Evolutionary conservation across 768 basidiomycete species (phyloP), one percentile per base, ranked within the genome.

Genomic region (Butyriboletus loyo): DNA sequence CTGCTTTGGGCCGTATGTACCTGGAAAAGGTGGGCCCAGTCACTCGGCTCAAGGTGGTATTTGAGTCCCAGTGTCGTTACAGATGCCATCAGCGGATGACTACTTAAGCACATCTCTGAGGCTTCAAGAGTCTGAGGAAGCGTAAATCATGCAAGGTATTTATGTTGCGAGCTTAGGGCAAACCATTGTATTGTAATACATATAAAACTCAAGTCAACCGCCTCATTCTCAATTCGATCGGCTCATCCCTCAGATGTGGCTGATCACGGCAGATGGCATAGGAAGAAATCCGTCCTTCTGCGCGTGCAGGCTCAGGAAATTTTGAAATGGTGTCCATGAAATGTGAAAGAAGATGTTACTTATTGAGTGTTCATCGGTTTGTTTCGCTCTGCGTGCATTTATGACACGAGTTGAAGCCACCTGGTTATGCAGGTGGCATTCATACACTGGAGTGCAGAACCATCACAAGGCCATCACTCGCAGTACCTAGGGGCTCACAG

Each of bases 401-500:
- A 15, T 40, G 19, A 34, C 15, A 35, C n/a, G 17, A 31, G 25
- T 32, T 2, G 24, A 30, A 27, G 19, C 7, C 2, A 36, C 13
- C 24, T 19, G 8, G 2, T 3, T 25, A 15, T 25, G 7, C 38
- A 9, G 24, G 17, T 17, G 31, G 22, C 8, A n/a, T 27, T 22
- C 48, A 19, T 4, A 7, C 25, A 32, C 14, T 24, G 22, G 25
- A 9, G 30, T 27, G 22, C 34, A 41, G 15, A 37, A 27, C 34
- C n/a, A 22, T 32, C 9, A 11, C 30, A 32, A 25, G 9, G 25
- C 25, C 17, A 19, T 62, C 32, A 66, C 42, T 66, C 49, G 36
- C 65, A 66, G 19, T 66, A 66, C 48, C 65, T 66, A 32, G 14
- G 22, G 17, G 8, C 38, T 30, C 30, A 35, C 43, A 19, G 41